Conservation (phyloP, 345 rosid species). For the Bruguiera gymnorhiza region DNA sequence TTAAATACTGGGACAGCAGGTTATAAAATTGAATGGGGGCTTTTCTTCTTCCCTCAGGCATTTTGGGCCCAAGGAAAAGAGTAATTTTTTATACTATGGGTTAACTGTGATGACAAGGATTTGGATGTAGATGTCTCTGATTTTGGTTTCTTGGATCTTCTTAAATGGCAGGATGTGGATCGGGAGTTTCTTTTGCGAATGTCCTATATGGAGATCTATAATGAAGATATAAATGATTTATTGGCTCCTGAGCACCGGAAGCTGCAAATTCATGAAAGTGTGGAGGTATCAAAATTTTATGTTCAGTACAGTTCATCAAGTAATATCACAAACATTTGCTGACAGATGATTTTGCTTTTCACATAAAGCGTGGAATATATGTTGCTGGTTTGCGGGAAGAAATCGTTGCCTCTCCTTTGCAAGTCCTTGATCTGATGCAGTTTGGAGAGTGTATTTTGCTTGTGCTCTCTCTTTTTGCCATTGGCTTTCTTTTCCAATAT, state of each 20-base stretch:
- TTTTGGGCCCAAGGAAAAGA: neutral
- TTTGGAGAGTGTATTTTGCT: slow-evolving; percentile 72
- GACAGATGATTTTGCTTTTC: slow-evolving; percentile 16
- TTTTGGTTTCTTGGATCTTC: slow-evolving; percentile 4
- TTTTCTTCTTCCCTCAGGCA: neutral
- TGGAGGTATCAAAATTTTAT: slow-evolving; percentile 51
- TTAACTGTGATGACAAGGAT: too few species aligned
- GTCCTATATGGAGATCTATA: slow-evolving; percentile 95
- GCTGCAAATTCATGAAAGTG: slow-evolving; percentile 84
- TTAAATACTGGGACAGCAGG: neutral
- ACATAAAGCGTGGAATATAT: slow-evolving; percentile 71
- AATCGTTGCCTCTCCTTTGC: slow-evolving; percentile 86
- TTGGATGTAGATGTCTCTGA: neutral
- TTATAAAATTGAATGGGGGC: neutral
- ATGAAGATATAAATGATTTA: slow-evolving; percentile 89
- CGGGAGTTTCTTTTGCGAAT: slow-evolving; percentile 90
- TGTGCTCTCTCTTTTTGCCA: neutral
- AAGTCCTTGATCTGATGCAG: slow-evolving; percentile 86
- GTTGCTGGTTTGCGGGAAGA: slow-evolving; percentile 97
- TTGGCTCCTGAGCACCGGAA: slow-evolving; percentile 91
- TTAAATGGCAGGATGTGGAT: slow-evolving; percentile 45
- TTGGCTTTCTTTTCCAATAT: neutral
- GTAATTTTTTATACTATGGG: too few species aligned
- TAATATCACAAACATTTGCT: neutral
- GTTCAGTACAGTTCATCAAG: neutral